These are phyloP conservation scores for Saccharomycopsis crataegensis DNA, from an alignment of 1,139 yeast genomes.

Conservation along the genomic window DNA sequence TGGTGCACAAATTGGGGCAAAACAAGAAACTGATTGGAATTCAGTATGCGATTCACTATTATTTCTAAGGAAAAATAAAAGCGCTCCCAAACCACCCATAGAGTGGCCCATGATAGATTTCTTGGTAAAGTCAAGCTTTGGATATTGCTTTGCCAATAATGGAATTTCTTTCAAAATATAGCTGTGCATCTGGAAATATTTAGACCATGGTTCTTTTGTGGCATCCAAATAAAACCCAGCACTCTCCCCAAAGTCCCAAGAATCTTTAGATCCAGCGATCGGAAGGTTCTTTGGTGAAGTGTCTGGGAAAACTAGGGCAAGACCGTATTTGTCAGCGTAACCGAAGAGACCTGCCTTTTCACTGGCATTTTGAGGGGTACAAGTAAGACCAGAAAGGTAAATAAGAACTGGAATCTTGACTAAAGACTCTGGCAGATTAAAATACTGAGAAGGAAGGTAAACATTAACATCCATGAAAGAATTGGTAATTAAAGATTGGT, in stretches of 20 bases:
- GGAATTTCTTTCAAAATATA: slow-evolving; percentile 76
- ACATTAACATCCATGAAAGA: slow-evolving; percentile 80
- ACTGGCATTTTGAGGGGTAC: slow-evolving; percentile 90
- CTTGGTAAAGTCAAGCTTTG: slow-evolving; percentile 47
- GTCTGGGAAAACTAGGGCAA: slow-evolving; percentile 89
- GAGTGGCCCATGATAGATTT: slow-evolving; percentile 88
- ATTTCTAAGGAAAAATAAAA: slow-evolving; percentile 65
- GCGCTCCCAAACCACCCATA: slow-evolving; percentile 97
- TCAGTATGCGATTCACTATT: slow-evolving; percentile 38
- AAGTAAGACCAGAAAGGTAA: slow-evolving; percentile 85
- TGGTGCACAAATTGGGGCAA: slow-evolving; percentile 87
- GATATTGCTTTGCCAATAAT: slow-evolving; percentile 36
- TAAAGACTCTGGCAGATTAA: slow-evolving; percentile 22
- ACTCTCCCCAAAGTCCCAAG: slow-evolving; percentile 88
- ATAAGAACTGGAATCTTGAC: slow-evolving; percentile 60
- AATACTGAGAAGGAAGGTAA: slow-evolving; percentile 59
- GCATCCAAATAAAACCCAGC: slow-evolving; percentile 95
- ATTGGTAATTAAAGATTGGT: slow-evolving; percentile 56
- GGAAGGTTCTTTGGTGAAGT: slow-evolving; percentile 96
- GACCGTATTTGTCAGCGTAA: slow-evolving; percentile 73
- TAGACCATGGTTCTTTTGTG: slow-evolving; percentile 59
- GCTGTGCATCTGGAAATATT: slow-evolving; percentile 78
- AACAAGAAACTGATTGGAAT: slow-evolving; percentile 81
- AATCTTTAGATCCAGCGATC: slow-evolving; percentile 72
- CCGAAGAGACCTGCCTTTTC: slow-evolving; percentile 89